Base-by-base conservation (phyloP, 305 asterid genomes). In the Solanum hybrid region DNA sequence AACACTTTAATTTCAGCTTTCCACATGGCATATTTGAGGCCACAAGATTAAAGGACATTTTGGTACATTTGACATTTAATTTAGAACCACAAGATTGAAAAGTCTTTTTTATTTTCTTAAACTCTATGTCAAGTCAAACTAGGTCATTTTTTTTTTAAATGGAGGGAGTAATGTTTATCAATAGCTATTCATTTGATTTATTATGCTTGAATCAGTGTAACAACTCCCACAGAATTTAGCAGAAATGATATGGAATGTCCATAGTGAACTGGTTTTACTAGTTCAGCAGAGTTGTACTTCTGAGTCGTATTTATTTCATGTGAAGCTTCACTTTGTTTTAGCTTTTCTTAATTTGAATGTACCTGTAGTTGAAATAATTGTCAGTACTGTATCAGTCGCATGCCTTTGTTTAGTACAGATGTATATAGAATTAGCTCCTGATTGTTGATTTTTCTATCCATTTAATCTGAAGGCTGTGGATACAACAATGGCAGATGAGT, bases 401-500 rank as follows among this genome's bases (percentile, higher is more conserved):
- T 88, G 45, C 86, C 78, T 86, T 77, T 60, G 66, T 35, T 88
- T 90, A 85, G 24, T 32, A 31, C 87, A 51, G 75, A 15, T 31
- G 75, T 84, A 19, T 84, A 82, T 69, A 40, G 32, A 51, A 34
- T 90, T 90, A 86, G 66, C 56, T 40, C 40, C 90, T 64, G 34
- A 78, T 82, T 66, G 26, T 76, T 77, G 88, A 78, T 90, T 90
- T 82, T 15, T 88, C 87, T 88, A 64, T 91, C 87, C 78, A 73
- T 86, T 85, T 91, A 73, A 79, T 90, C 69, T 92, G 95, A 90
- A 95, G 99, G 98, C 89, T 77, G 71, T 90, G 89, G 93, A 92
- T 90, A 80, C 93, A 89, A 92, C 94, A 90, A 94, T 94, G 91
- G 98, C 96, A 56, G 98, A 95, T 66, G 97, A 95, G 89, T 64